phyloP scores from a whole-genome alignment of 2,329 filamentous ascomycete species.

The Albophoma yamanashiensis region DNA sequence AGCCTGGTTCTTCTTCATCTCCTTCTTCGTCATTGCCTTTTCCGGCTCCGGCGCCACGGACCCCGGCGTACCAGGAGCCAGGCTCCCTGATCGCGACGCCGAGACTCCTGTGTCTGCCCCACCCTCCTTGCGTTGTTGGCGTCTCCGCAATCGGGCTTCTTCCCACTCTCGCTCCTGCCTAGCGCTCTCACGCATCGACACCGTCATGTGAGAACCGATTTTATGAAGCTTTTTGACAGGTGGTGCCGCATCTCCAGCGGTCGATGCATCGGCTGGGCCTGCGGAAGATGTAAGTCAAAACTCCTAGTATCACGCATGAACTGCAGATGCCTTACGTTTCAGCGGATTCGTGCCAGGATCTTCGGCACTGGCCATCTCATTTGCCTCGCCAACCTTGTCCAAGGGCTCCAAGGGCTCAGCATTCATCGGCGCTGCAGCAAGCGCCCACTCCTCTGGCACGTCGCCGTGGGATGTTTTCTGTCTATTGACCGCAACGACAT shows the following conservation, averaged over 20 bases:
- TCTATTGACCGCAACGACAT: slow-evolving; percentile 57
- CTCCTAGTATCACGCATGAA: neutral
- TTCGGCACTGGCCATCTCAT: slow-evolving; percentile 34
- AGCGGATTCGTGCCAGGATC: slow-evolving; percentile 42
- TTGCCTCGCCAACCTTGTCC: slow-evolving; percentile 9
- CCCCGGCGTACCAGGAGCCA: slow-evolving; percentile 50
- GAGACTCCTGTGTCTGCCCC: slow-evolving; percentile 38
- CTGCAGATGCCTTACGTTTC: slow-evolving; percentile 42
- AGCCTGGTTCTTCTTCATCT: slow-evolving; percentile 63
- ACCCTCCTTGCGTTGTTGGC: slow-evolving; percentile 51
- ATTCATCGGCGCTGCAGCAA: slow-evolving; percentile 50
- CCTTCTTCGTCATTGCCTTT: slow-evolving; percentile 78
- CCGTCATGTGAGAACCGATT: slow-evolving; percentile 39
- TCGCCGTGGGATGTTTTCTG: slow-evolving; percentile 71
- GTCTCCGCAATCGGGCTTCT: slow-evolving; percentile 58
- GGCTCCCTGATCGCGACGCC: slow-evolving; percentile 42
- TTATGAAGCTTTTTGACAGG: slow-evolving; percentile 32
- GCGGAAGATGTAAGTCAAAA: slow-evolving; percentile 7
- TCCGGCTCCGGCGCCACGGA: slow-evolving; percentile 50
- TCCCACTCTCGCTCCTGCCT: slow-evolving; percentile 61
- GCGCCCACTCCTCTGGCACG: slow-evolving; percentile 65
- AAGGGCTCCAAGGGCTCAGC: slow-evolving; percentile 24
- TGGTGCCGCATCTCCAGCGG: slow-evolving; percentile 27
- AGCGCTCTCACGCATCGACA: slow-evolving; percentile 50
- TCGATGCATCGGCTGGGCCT: slow-evolving; percentile 29